Conservation (phyloP, 768 basidiomycete genomes). For the Suillus bovinus region DNA sequence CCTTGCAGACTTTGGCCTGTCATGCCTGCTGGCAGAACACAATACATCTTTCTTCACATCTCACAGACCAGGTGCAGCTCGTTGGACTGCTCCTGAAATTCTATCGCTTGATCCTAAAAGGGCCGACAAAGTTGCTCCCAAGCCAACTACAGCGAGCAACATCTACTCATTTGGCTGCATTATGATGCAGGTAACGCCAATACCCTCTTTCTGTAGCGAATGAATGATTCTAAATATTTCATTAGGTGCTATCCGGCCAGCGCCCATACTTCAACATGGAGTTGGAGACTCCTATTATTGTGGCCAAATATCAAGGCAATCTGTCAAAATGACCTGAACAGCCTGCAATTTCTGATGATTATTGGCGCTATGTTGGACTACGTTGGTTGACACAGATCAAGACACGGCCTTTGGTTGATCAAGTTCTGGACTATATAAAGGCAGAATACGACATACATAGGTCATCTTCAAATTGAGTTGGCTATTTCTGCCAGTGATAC, state of each 20-base stretch:
- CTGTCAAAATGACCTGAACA: background rate
- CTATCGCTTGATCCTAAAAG: background rate
- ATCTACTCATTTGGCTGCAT: conserved; percentile 8
- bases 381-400: background rate
- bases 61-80: background rate
- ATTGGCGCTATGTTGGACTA: background rate
- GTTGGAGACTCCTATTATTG: rapidly evolving
- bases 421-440: background rate
- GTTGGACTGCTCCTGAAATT: conserved; percentile 3
- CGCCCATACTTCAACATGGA: background rate
- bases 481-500: background rate
- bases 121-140: background rate
- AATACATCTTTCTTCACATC: background rate
- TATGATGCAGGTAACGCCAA: background rate
- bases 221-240: background rate
- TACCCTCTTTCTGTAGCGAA: background rate
- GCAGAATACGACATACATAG: background rate
- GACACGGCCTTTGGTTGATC: background rate
- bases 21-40: background rate
- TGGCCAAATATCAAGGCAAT: background rate
- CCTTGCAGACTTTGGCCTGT: conserved; percentile 5
- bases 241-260: background rate
- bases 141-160: background rate
- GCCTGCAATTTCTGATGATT: background rate
- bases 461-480: background rate